Conservation (phyloP, 2,329 filamentous ascomycete species). For the Trichoderma koningii region DNA sequence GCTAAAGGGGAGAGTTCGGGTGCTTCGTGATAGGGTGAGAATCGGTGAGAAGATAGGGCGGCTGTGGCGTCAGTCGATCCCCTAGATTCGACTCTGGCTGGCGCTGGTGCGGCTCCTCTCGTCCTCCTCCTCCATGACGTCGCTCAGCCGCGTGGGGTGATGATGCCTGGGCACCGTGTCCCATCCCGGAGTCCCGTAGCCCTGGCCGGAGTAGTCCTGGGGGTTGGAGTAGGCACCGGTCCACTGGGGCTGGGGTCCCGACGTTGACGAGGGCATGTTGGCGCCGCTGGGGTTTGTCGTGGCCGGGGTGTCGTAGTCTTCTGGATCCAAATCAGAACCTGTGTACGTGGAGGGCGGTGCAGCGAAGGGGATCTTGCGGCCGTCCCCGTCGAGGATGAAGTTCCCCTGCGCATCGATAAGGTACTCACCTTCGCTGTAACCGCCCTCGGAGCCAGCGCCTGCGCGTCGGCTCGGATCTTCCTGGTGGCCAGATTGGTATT, state of each 20-base stretch:
- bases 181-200: constrained; percentile 71
- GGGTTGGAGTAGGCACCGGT: constrained; percentile 45
- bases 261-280: constrained; percentile 35
- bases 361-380: constrained; percentile 59
- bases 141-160: constrained; percentile 84
- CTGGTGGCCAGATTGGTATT: constrained; percentile 35
- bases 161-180: constrained; percentile 77
- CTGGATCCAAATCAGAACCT: constrained; percentile 55
- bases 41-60: background rate
- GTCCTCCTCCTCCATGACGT: constrained; percentile 84
- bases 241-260: constrained; percentile 43
- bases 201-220: constrained; percentile 67
- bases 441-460: constrained; percentile 55
- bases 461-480: constrained; percentile 31
- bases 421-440: constrained; percentile 72
- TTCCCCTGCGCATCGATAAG: constrained; percentile 63
- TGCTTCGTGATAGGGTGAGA: background rate
- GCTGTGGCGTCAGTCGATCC: constrained; percentile 29
- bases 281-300: constrained; percentile 46
- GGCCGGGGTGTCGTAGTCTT: constrained; percentile 60
- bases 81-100: constrained; percentile 57
- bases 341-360: constrained; percentile 48
- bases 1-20: constrained; percentile 10
- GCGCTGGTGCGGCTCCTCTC: constrained; percentile 76
- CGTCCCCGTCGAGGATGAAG: constrained; percentile 62